Evolutionary conservation across 2,329 filamentous ascomycete species (phyloP).

Genomic region (Oidium heveae): DNA sequence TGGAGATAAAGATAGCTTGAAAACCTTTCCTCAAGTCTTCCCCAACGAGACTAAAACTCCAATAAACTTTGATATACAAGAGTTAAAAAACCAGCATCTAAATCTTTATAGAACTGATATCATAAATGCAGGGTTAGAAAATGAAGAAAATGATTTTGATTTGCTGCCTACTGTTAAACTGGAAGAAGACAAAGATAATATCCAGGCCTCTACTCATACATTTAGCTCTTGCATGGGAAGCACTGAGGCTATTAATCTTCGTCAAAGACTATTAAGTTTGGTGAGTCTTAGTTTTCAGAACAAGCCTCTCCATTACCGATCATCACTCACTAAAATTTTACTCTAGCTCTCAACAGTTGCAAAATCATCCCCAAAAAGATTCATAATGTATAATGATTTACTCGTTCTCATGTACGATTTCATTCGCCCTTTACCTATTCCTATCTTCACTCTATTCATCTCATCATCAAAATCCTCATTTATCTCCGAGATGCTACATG

Average conservation of each 20-base stretch:
- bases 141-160: background rate
- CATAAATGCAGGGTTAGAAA: slow-evolving; percentile 12
- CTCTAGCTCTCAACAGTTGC: slow-evolving; percentile 12
- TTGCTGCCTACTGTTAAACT: background rate
- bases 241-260: slow-evolving; percentile 10
- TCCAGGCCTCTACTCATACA: background rate
- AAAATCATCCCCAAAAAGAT: slow-evolving; percentile 19
- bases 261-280: slow-evolving; percentile 10
- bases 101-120: background rate
- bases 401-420: slow-evolving; percentile 23
- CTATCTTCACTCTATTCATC: slow-evolving; percentile 17
- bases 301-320: background rate
- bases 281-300: slow-evolving; percentile 5
- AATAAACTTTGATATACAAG: slow-evolving; percentile 19
- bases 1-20: slow-evolving; percentile 25
- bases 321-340: background rate
- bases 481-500: slow-evolving; percentile 16
- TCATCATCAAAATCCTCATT: slow-evolving; percentile 16
- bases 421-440: slow-evolving; percentile 14
- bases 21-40: slow-evolving; percentile 40
- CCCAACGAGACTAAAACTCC: slow-evolving; percentile 31
- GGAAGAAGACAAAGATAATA: slow-evolving; percentile 2
- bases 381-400: slow-evolving; percentile 19
- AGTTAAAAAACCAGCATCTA: slow-evolving; percentile 14
- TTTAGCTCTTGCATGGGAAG: slow-evolving; percentile 9